Evolutionary conservation across 331 rosid species (phyloP).

Genomic region (Pyracantha coccinea): DNA sequence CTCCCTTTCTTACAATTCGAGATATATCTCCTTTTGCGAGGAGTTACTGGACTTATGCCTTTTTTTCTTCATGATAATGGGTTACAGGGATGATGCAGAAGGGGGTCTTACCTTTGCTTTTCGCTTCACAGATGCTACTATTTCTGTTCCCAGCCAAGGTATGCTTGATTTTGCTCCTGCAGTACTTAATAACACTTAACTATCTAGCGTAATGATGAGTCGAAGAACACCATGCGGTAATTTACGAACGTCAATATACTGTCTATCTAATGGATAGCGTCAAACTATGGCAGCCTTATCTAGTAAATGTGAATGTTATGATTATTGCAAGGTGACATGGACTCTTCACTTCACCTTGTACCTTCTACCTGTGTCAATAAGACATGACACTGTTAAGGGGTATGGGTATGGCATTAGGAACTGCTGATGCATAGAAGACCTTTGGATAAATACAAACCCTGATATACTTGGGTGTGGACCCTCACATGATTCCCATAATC

Average conservation of each 20-base stretch:
- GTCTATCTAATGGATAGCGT: not conserved
- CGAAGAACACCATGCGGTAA: too few relatives aligned
- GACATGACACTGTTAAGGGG: not conserved
- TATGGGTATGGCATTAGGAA: not conserved
- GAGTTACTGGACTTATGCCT: not conserved
- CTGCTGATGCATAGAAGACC: not conserved
- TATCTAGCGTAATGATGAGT: too few relatives aligned
- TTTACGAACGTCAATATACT: not conserved
- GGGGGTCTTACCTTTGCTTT: conserved; percentile 96
- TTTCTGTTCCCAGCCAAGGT: conserved; percentile 89
- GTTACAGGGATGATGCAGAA: conserved; percentile 72
- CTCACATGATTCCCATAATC: not conserved
- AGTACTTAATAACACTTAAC: not conserved
- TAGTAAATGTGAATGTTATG: not conserved
- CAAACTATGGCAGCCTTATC: not conserved
- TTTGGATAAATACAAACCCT: not conserved
- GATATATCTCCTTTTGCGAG: not conserved
- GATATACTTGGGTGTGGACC: not conserved
- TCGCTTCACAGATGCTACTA: conserved; percentile 91
- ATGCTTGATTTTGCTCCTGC: conserved; percentile 9
- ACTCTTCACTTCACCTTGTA: not conserved
- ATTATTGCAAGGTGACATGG: not conserved
- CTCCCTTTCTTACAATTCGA: not conserved
- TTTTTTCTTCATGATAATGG: conserved; percentile 5
- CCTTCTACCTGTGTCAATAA: not conserved